Percentiles rank a stretch among this genome's conserved stretches.
Evolutionary conservation across 2,329 filamentous ascomycete genomes (phyloP).

Genomic region (Exophiala bonariae): DNA sequence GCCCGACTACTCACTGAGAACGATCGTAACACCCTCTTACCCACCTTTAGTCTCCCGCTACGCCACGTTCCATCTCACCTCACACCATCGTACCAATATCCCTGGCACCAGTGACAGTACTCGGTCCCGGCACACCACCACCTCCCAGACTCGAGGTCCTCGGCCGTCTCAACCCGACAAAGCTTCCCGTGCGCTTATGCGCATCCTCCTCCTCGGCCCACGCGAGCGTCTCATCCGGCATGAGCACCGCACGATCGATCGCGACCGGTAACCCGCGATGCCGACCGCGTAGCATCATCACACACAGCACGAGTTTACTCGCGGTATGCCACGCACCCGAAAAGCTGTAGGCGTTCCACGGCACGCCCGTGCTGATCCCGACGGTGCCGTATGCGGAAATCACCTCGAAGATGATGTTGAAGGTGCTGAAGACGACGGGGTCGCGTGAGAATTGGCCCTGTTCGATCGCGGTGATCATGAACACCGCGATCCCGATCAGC

Average conservation of each 20-base stretch:
- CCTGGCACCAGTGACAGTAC: too few species aligned
- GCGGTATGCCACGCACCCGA: slow-evolving; percentile 49
- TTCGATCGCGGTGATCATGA: slow-evolving; percentile 63
- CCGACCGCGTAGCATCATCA: slow-evolving; percentile 57
- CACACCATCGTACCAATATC: too few species aligned
- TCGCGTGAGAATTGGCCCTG: slow-evolving; percentile 54
- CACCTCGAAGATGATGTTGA: slow-evolving; percentile 55
- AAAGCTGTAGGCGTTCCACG: slow-evolving; percentile 46
- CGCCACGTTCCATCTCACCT: too few species aligned
- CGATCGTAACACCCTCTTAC: too few species aligned
- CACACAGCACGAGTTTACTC: slow-evolving; percentile 56
- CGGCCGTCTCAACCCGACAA: neutral
- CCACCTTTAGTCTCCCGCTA: too few species aligned
- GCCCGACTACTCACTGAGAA: too few species aligned
- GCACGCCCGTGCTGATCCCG: slow-evolving; percentile 48
- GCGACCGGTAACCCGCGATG: slow-evolving; percentile 57
- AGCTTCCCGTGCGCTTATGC: slow-evolving; percentile 18
- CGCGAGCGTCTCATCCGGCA: slow-evolving; percentile 40
- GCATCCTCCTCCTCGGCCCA: slow-evolving; percentile 46
- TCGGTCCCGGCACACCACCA: too few species aligned
- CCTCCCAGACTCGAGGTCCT: too few species aligned
- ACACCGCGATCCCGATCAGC: slow-evolving; percentile 62
- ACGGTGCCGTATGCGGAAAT: slow-evolving; percentile 45
- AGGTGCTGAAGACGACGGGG: slow-evolving; percentile 56
- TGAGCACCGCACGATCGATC: slow-evolving; percentile 49